These are phyloP conservation scores for Hypomyces perniciosus DNA, from an alignment of 2,329 filamentous ascomycete species.

Conservation along the genomic window DNA sequence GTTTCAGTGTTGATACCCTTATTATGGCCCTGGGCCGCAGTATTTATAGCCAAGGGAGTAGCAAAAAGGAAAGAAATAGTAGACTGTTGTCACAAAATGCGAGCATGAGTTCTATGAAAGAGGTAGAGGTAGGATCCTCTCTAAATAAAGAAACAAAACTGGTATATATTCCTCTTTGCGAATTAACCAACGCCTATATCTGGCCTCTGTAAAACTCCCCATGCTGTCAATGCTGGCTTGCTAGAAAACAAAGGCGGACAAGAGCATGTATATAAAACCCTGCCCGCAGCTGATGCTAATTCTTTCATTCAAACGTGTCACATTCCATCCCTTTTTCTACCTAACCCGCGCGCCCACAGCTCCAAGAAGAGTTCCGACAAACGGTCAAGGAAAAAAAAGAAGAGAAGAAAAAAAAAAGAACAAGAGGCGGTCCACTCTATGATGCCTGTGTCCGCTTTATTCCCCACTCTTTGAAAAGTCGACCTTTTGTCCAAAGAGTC, in stretches of 20 bases:
- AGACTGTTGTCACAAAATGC: too few relatives aligned
- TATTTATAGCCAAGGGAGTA: background rate
- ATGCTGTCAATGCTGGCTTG: background rate
- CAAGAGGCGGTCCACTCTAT: background rate
- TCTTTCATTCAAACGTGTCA: constrained; percentile 5
- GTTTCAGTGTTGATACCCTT: background rate
- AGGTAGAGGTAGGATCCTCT: too few relatives aligned
- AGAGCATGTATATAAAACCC: background rate
- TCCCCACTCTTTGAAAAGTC: constrained; percentile 18
- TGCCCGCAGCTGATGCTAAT: background rate
- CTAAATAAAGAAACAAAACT: background rate
- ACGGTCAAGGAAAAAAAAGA: constrained; percentile 6
- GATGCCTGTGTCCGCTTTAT: background rate
- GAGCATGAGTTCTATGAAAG: too few relatives aligned
- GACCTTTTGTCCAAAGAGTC: constrained; percentile 43
- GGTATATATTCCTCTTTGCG: background rate
- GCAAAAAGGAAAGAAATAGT: too few relatives aligned
- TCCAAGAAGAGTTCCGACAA: constrained; percentile 2
- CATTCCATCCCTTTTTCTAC: background rate
- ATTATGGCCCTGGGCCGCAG: background rate
- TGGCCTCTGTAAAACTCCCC: background rate
- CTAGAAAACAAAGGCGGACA: background rate
- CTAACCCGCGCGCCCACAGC: background rate
- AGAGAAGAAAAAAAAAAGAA: constrained; percentile 1
- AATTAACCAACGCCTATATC: background rate